phyloP scores from a whole-genome alignment of 768 basidiomycete species.

The Serendipita sp. region DNA sequence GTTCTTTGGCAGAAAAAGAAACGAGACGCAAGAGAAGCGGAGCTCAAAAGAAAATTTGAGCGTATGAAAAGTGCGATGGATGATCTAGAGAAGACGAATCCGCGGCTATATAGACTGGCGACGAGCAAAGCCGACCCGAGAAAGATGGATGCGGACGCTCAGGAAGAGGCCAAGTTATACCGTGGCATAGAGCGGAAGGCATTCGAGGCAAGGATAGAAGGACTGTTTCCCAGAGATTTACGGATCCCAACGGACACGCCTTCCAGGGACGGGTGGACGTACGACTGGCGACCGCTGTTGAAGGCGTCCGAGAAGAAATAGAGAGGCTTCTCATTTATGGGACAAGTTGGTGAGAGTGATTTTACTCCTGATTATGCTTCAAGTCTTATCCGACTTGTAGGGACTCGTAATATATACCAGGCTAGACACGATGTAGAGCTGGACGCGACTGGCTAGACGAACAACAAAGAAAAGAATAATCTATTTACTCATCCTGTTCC shows the following conservation, averaged over 20 bases:
- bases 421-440: background rate
- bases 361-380: no score
- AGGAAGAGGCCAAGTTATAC: slow-evolving; percentile 44
- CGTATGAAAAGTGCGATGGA: slow-evolving; percentile 79
- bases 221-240: slow-evolving; percentile 73
- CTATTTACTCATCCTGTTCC: background rate
- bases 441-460: background rate
- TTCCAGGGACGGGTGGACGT: slow-evolving; percentile 65
- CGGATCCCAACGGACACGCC: slow-evolving; percentile 78
- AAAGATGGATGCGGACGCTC: slow-evolving; percentile 56
- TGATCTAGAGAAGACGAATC: slow-evolving; percentile 48
- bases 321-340: background rate
- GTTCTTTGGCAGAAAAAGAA: slow-evolving; percentile 60
- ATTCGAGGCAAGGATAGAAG: slow-evolving; percentile 40
- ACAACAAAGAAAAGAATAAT: background rate
- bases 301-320: background rate
- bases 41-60: slow-evolving; percentile 60
- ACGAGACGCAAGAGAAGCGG: slow-evolving; percentile 51
- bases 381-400: no score
- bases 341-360: no score
- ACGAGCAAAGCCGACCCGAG: slow-evolving; percentile 1
- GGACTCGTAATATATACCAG: no score
- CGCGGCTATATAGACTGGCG: slow-evolving; percentile 20
- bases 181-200: slow-evolving; percentile 52
- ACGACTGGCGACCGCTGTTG: slow-evolving; percentile 63